These are phyloP conservation scores for Telfairia occidentalis DNA, from an alignment of 331 rosid species.

Conservation along the genomic window DNA sequence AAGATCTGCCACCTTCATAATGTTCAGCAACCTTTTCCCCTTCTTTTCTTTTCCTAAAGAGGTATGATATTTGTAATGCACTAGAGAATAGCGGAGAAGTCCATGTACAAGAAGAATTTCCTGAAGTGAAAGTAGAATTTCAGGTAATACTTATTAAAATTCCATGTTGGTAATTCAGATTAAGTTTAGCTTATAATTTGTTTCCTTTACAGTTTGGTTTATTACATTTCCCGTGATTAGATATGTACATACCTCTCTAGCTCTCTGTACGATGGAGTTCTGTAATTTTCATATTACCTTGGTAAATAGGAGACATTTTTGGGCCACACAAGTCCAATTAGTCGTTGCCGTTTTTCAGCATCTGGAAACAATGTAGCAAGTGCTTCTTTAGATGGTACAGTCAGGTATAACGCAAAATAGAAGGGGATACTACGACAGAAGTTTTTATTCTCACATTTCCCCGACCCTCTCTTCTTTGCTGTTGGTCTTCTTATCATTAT, in stretches of 20 bases:
- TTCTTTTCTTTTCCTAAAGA: not conserved
- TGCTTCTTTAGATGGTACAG: slow-evolving; percentile 91
- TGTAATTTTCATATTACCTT: slow-evolving; percentile 27
- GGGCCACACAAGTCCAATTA: slow-evolving; percentile 91
- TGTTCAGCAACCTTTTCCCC: not conserved
- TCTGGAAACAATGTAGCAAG: slow-evolving; percentile 94
- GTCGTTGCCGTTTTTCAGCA: slow-evolving; percentile 78
- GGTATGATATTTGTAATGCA: slow-evolving; percentile 2
- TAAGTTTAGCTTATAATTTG: not conserved
- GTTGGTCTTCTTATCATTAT: slow-evolving; percentile 5
- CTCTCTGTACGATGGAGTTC: slow-evolving; percentile 16
- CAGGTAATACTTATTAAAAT: slow-evolving; percentile 42
- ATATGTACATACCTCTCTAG: not conserved
- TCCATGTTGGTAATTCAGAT: slow-evolving; percentile 4
- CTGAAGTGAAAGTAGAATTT: slow-evolving; percentile 74
- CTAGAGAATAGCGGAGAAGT: slow-evolving; percentile 54
- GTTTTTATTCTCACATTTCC: not conserved
- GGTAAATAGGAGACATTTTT: slow-evolving; percentile 79
- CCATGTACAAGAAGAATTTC: slow-evolving; percentile 57
- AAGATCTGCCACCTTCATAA: not conserved
- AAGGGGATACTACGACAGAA: not conserved
- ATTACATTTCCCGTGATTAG: not conserved
- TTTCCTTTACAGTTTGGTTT: not conserved
- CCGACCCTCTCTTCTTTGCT: not conserved
- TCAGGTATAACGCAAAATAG: slow-evolving; percentile 37